Conservation (phyloP, 345 rosid species). For the Nephelium lappaceum region DNA sequence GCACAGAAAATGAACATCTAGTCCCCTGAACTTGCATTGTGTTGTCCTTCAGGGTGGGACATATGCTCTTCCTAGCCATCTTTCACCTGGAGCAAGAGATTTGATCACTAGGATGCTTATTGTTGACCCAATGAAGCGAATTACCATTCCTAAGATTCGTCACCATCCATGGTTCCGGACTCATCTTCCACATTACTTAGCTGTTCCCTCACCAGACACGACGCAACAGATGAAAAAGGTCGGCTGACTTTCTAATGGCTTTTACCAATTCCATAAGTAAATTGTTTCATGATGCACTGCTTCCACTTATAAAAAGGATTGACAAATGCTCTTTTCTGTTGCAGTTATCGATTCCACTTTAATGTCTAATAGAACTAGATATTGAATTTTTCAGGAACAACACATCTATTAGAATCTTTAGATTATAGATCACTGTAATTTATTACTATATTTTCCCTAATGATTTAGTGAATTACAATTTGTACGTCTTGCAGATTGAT, state of each 20-base stretch:
- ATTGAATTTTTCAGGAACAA: too few relatives aligned
- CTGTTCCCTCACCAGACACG: constrained; percentile 81
- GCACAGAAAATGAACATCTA: not conserved
- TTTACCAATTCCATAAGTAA: not conserved
- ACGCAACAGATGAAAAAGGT: constrained; percentile 83
- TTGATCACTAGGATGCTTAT: constrained; percentile 92
- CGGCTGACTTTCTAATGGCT: constrained; percentile 13
- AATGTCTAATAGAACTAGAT: not conserved
- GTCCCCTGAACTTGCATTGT: not conserved
- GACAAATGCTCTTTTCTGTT: not conserved
- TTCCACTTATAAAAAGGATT: not conserved
- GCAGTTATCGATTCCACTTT: not conserved
- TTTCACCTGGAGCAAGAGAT: constrained; percentile 84
- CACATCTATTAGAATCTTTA: too few relatives aligned
- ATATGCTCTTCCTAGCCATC: constrained; percentile 91
- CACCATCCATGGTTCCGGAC: constrained; percentile 88
- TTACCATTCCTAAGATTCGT: constrained; percentile 84
- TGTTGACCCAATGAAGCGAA: constrained; percentile 90
- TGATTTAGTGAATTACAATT: not conserved
- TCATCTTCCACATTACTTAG: constrained; percentile 84
- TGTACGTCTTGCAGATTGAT: constrained; percentile 62
- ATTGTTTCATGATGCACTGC: not conserved
- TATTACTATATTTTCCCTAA: not conserved
- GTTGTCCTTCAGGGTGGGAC: constrained; percentile 62
- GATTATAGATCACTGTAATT: too few relatives aligned